Evolutionary conservation across 2,329 filamentous ascomycete species (phyloP), one percentile per base, ranked within the genome.

Genomic region (Xylaria multiplex): DNA sequence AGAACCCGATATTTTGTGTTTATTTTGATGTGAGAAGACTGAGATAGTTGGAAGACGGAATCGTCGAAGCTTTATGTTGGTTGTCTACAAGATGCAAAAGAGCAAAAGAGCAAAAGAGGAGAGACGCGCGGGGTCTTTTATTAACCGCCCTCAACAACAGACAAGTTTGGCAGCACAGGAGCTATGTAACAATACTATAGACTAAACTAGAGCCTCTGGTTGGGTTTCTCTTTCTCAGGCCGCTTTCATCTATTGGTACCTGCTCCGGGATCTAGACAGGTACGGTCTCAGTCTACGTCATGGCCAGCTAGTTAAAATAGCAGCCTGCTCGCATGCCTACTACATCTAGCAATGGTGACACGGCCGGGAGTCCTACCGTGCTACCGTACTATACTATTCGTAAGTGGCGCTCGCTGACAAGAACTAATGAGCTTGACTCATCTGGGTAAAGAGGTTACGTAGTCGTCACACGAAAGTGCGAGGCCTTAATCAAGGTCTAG

Each of bases 221-320:
- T 48, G 27, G 22, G 27, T 35, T 45, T 48, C 45, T 48, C 45
- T 27, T 45, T 59, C 54, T 49, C 22, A 37, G 40, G 32, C 46
- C 16, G 50, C 42, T 50, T 40, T 35, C 35, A 49, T 49, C 45
- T 14, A 14, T 50, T 43, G 46, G 9, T 27, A 32, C 14, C 45
- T 59, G 8, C 46, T 1, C 35, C 2, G 6, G 35, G 11, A 37
- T 37, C 35, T 13, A 8, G 35, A 37, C 6, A 37, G 35, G 35
- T 37, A 40, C 37, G 2, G 48, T 42, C 46, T 67, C 65, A 58
- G 65, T 67, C 46, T 67, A 67, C 65, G 65, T 67, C 65, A 67
- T 67, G 58, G 42, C 27, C 16, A 55, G 40, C 30, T 50, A 55
- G 27, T 46, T 27, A 9, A 60, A 14, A 45, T 11, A 30, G 60